Evolutionary conservation across 1,284 basidiomycete genomes (phyloP).

Genomic region (Malassezia pachydermatis): DNA sequence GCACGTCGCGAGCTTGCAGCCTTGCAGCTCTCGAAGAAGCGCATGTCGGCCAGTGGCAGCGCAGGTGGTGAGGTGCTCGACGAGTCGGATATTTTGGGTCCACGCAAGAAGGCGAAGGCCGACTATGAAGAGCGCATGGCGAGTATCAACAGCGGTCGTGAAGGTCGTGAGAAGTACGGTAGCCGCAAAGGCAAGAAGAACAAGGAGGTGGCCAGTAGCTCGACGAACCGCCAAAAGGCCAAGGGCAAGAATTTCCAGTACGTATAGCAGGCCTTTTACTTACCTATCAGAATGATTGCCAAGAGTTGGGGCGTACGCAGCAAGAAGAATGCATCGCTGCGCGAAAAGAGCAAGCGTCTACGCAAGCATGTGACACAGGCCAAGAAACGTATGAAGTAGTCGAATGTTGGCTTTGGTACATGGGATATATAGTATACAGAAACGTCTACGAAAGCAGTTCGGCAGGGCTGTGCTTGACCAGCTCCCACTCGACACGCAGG

Average conservation of each 20-base stretch:
- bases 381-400: constrained; percentile 34
- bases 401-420: constrained; percentile 27
- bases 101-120: constrained; percentile 83
- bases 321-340: constrained; percentile 41
- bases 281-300: constrained; percentile 27
- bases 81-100: constrained; percentile 64
- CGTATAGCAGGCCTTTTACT: neutral
- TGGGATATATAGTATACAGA: neutral
- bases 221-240: constrained; percentile 40
- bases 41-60: constrained; percentile 51
- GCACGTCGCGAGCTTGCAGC: constrained; percentile 51
- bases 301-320: constrained; percentile 38
- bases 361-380: constrained; percentile 39
- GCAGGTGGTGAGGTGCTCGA: constrained; percentile 23
- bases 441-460: neutral
- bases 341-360: constrained; percentile 38
- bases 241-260: constrained; percentile 42
- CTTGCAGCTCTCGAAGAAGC: constrained; percentile 59
- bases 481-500: constrained; percentile 64
- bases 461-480: constrained; percentile 12
- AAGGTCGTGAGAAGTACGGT: constrained; percentile 90
- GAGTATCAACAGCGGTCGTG: constrained; percentile 78
- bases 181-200: constrained; percentile 47
- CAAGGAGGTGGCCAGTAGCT: constrained; percentile 34
- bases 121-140: constrained; percentile 91